These are phyloP conservation scores for Henningerozyma blattae DNA, from an alignment of 805 yeast species.

Conservation along the genomic window DNA sequence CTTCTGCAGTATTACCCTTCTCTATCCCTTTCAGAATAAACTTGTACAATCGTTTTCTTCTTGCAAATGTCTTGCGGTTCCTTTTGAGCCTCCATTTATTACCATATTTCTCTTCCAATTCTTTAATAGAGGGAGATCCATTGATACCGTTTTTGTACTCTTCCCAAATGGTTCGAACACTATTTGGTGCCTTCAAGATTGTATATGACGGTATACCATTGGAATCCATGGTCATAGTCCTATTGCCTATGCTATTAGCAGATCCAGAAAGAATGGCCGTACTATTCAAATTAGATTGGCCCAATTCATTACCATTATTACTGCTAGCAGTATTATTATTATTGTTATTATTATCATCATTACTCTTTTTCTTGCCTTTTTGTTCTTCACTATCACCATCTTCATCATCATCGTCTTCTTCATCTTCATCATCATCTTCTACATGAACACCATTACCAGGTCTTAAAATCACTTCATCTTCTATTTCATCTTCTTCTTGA, in stretches of 20 bases:
- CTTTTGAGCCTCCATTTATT: conserved; percentile 30
- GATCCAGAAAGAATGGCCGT: no score
- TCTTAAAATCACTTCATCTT: conserved; percentile 10
- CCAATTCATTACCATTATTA: background rate
- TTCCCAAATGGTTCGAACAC: conserved; percentile 26
- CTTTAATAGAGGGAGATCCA: conserved; percentile 30
- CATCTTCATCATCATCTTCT: conserved; percentile 6
- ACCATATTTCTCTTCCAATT: conserved; percentile 30
- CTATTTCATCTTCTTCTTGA: conserved; percentile 5
- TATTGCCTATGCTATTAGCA: no score
- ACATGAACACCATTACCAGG: conserved; percentile 6
- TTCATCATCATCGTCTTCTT: conserved; percentile 10
- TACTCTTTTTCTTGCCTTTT: conserved; percentile 2
- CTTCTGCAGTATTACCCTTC: conserved; percentile 24
- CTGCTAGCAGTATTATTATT: background rate
- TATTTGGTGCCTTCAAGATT: conserved; percentile 23
- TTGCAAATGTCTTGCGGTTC: conserved; percentile 25
- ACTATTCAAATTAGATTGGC: background rate
- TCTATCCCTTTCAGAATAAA: conserved; percentile 24
- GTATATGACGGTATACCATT: conserved; percentile 14
- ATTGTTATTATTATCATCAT: background rate
- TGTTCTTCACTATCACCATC: conserved; percentile 7
- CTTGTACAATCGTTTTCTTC: conserved; percentile 26
- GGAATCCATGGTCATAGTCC: background rate
- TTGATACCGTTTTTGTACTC: conserved; percentile 31